A percentile compares a stretch with the other conserved stretches of the same genome.
Conservation (phyloP, 805 yeast species). For the Yarrowia porcina region DNA sequence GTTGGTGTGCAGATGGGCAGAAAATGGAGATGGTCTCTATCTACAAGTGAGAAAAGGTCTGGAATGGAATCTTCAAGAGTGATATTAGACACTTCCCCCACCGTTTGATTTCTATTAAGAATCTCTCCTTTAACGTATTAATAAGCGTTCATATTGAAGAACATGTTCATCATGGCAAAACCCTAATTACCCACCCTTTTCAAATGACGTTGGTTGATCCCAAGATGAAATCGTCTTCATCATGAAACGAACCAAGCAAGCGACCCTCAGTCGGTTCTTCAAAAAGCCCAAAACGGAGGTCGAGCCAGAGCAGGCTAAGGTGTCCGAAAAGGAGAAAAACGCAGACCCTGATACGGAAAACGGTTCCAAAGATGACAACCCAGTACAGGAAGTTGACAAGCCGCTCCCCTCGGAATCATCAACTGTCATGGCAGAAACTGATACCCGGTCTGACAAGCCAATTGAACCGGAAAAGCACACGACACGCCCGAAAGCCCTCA, state of each 20-base stretch:
- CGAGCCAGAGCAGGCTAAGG: not conserved
- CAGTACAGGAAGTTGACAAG: not conserved
- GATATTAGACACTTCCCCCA: too few relatives aligned
- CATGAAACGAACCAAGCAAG: constrained; percentile 18
- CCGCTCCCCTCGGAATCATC: not conserved
- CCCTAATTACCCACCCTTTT: too few relatives aligned
- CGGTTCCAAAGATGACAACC: not conserved
- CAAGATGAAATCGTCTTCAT: not conserved
- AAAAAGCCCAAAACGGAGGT: not conserved
- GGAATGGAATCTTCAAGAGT: too few relatives aligned
- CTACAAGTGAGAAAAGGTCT: too few relatives aligned
- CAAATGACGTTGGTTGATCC: too few relatives aligned
- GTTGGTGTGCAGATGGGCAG: not conserved
- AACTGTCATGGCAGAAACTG: not conserved
- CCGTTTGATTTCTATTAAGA: too few relatives aligned
- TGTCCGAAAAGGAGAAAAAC: not conserved
- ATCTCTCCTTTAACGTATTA: too few relatives aligned
- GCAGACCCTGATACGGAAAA: not conserved
- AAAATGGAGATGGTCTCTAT: too few relatives aligned
- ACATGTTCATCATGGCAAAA: too few relatives aligned
- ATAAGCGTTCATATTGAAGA: too few relatives aligned
- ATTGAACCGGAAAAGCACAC: not conserved
- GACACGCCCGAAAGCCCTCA: not conserved
- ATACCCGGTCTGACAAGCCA: not conserved
- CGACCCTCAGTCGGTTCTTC: constrained; percentile 7